phyloP scores from a whole-genome alignment of 768 basidiomycete species.

The Hirschioporus abietinus region DNA sequence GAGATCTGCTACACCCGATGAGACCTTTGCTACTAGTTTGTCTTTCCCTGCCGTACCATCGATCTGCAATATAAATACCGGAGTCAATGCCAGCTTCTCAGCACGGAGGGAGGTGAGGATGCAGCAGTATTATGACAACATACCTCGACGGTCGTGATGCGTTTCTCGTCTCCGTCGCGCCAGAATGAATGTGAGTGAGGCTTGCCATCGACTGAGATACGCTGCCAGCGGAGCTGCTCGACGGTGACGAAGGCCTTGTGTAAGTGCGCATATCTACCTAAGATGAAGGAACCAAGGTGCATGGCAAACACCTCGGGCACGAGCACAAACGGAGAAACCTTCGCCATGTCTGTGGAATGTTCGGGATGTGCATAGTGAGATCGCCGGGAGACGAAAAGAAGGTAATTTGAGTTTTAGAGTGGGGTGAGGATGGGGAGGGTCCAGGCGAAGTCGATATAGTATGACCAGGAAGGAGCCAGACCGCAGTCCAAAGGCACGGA shows the following conservation, averaged over 20 bases:
- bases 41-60: constrained; percentile 62
- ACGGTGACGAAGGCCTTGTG: constrained; percentile 63
- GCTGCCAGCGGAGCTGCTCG: constrained; percentile 80
- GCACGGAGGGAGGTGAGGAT: neutral
- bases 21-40: constrained; percentile 54
- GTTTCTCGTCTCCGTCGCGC: constrained; percentile 89
- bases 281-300: constrained; percentile 79
- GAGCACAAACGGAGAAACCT: constrained; percentile 83
- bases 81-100: neutral
- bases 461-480: neutral
- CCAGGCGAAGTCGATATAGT: neutral
- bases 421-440: neutral
- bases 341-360: constrained; percentile 61
- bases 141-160: constrained; percentile 56
- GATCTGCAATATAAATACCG: constrained; percentile 35
- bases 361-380: neutral
- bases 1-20: constrained; percentile 71
- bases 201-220: constrained; percentile 49
- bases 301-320: constrained; percentile 81
- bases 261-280: constrained; percentile 76
- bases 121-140: constrained; percentile 12
- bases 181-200: constrained; percentile 78
- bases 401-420: neutral
- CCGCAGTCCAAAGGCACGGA: neutral
- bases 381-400: neutral